Evolutionary conservation across 2,329 filamentous ascomycete species (phyloP), one percentile per base, ranked within the genome.

Genomic region (Colletotrichum echinochloae): DNA sequence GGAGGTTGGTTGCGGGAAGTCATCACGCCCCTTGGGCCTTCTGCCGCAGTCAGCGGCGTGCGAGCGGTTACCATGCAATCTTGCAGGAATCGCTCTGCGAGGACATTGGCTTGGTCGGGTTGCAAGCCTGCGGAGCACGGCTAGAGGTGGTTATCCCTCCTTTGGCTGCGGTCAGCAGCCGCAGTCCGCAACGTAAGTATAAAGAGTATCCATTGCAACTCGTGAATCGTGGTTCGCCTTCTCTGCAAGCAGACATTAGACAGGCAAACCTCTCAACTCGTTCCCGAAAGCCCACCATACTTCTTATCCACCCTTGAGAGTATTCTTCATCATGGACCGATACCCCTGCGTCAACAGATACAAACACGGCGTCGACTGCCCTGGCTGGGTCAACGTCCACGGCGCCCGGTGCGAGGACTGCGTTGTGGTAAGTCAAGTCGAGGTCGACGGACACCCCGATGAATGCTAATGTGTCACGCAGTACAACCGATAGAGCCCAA

Each of bases 271-370:
- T n/a, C 18, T 3, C 39, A 46, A 16, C 5, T 4, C 48, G 2
- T 37, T 20, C 14, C 20, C 11, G 8, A 12, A 37, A 18, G 8
- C 9, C 16, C 5, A 11, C 46, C 44, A 18, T 26, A 46, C 20
- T 23, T 18, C 20, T 46, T 37, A 6, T 30, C 26, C 28, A 30
- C 16, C 35, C 23, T 30, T 12, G 35, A 62, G 6, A 20, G 30
- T 9, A n/a, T n/a, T n/a, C 20, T 30, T 55, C 20, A 70, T 12
- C 35, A 71, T 71, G 68, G 68, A 71, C 41, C 35, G 64, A 4
- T 71, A 71, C 23, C 68, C 68, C 37, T 71, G 68, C 30, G 52
- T 68, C 68, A 71, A 71, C 59, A 51, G 68, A 52, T 71, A 71
- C 37, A 71, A 71, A 46, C 68, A 71, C 33, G 68, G 68, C 9